Conservation (phyloP, 2,329 filamentous ascomycete species). For the Pseudonectria buxi region DNA sequence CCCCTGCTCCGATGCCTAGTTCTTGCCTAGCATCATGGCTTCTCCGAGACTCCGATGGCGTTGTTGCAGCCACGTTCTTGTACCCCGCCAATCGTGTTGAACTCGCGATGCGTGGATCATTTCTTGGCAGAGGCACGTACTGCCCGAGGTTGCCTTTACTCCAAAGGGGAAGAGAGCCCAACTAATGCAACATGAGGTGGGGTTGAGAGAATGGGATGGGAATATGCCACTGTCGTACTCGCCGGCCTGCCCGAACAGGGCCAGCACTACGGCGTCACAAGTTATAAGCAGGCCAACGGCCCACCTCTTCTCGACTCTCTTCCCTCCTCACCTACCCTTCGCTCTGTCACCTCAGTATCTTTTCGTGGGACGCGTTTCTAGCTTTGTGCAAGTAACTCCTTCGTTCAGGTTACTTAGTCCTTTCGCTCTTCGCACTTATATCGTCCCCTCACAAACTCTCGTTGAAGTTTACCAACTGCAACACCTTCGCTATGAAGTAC, state of each 20-base stretch:
- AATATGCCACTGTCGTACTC: conserved; percentile 15
- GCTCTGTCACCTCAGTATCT: conserved; percentile 6
- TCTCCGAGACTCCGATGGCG: too few species aligned
- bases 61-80: conserved; percentile 18
- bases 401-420: conserved; percentile 27
- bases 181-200: conserved; percentile 19
- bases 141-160: too few species aligned
- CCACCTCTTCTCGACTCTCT: conserved; percentile 3
- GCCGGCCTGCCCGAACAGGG: conserved; percentile 6
- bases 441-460: conserved; percentile 16
- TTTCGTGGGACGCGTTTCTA: conserved; percentile 7
- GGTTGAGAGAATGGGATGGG: conserved; percentile 11
- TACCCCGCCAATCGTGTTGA: conserved; percentile 11
- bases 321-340: conserved; percentile 11
- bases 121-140: conserved; percentile 11
- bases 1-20: conserved; percentile 4
- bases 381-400: conserved; percentile 17
- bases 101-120: conserved; percentile 19
- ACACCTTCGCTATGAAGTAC: conserved; percentile 19
- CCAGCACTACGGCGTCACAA: conserved; percentile 5
- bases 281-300: conserved; percentile 17
- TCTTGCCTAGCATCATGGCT: conserved; percentile 2
- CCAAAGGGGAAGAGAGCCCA: conserved; percentile 4
- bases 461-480: conserved; percentile 6
- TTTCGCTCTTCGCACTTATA: conserved; percentile 14